These are phyloP conservation scores for Didymella sp. DNA, from an alignment of 2,329 filamentous ascomycete genomes.

Conservation along the genomic window DNA sequence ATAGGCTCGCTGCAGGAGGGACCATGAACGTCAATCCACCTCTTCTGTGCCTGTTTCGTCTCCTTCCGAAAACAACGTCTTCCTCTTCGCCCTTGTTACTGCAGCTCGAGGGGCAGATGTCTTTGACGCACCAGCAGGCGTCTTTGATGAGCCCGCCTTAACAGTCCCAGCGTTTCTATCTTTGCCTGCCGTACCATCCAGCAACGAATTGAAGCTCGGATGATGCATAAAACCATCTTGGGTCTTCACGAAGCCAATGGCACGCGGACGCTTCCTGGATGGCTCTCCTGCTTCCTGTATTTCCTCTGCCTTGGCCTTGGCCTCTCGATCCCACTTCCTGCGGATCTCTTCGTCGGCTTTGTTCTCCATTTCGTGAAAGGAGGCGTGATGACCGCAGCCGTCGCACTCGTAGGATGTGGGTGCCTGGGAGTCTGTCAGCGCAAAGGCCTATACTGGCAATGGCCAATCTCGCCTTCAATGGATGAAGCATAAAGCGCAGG, in stretches of 20 bases:
- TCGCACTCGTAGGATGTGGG: constrained; percentile 63
- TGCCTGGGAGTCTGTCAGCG: constrained; percentile 38
- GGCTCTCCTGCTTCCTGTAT: constrained; percentile 20
- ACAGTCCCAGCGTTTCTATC: constrained; percentile 1
- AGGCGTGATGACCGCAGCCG: constrained; percentile 63
- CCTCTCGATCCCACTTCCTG: constrained; percentile 54
- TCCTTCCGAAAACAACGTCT: constrained; percentile 28
- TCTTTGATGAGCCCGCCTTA: constrained; percentile 17
- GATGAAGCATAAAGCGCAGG: constrained; percentile 64
- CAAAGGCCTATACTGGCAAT: not conserved
- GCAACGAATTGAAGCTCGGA: not conserved
- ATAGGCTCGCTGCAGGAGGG: not conserved
- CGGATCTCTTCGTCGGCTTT: constrained; percentile 57
- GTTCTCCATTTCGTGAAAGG: constrained; percentile 62
- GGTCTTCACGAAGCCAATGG: constrained; percentile 30
- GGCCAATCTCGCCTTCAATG: constrained; percentile 55
- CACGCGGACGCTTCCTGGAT: constrained; percentile 39
- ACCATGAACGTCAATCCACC: constrained; percentile 31
- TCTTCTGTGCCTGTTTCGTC: constrained; percentile 35
- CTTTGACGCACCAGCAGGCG: not conserved
- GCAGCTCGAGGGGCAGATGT: constrained; percentile 1
- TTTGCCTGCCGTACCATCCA: not conserved
- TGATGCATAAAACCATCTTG: constrained; percentile 1
- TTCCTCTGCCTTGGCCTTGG: constrained; percentile 38
- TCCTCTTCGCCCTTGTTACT: constrained; percentile 24